Base-by-base conservation (phyloP, 768 basidiomycete genomes). In the Pulveroboletus sp. region DNA sequence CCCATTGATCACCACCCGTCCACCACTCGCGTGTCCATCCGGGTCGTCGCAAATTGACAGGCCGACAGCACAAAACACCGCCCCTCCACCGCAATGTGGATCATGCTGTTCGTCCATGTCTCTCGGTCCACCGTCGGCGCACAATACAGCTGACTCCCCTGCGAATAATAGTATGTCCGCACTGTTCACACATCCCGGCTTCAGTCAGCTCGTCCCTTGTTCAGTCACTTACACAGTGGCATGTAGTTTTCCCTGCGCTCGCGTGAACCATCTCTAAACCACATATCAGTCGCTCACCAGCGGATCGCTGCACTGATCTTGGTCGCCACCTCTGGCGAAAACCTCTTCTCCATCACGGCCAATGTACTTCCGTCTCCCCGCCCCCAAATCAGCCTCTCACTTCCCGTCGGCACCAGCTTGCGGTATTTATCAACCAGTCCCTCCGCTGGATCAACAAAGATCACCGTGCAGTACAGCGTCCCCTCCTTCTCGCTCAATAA, bases 21-120 rank as follows among this genome's bases (percentile, higher is more conserved):
- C 19, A 62, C 65, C 5, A 78, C 72, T n/a, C 24, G 78, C 61
- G 51, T 81, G 76, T 33, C 68, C 69, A 2, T 63, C 59, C 0
- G 81, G 79, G 47, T 75, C 49, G 75, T 71, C 0, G 79, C 73
- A 58, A 74, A 84, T 56, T 84, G 80, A 45, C 79, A 83, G 4
- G 81, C 82, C 13, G 79, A 75, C 21, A 86, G 69, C 42, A 86
- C 85, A 62, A 84, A 84, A 65, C 82, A 84, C 21, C 85, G 75
- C 10, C 85, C 85, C 60, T 86, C 84, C 31, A 81, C 65, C 1
- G 84, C 83, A 41, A 86, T 81, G 56, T 83, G 82, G 21, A 66
- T 57, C 80, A 85, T 83, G 1, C 79, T 76, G 48, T 68, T 65
- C 53, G 72, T 72, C 85, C 84, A 86, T 9, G 60, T 68, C 2